phyloP scores from a whole-genome alignment of 1,284 basidiomycete genomes.

The Irpex sp. region DNA sequence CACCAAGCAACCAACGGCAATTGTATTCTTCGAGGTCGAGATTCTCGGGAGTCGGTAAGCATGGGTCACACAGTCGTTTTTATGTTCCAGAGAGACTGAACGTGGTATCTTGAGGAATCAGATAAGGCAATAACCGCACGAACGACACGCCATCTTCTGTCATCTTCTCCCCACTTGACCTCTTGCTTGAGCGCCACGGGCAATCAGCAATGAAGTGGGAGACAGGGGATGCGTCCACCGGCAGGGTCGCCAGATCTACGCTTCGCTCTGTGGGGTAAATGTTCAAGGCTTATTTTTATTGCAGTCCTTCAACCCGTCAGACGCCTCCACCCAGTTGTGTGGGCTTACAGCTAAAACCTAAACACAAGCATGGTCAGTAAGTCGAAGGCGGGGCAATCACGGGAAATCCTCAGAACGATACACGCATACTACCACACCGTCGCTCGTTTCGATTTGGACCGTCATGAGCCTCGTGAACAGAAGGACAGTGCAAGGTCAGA shows the following conservation, averaged over 20 bases:
- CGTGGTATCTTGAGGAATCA: background rate
- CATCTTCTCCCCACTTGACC: background rate
- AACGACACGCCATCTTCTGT: background rate
- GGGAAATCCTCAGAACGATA: background rate
- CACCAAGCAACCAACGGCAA: background rate
- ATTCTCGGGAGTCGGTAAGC: background rate
- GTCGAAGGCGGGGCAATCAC: background rate
- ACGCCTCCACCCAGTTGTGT: background rate
- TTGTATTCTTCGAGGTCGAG: background rate
- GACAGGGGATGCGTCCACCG: background rate
- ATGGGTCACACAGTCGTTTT: background rate
- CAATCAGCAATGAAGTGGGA: background rate
- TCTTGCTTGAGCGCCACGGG: background rate
- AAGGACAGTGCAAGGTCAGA: background rate
- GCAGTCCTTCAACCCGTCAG: background rate
- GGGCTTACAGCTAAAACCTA: constrained; percentile 1
- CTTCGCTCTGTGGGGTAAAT: background rate
- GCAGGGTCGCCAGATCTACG: background rate
- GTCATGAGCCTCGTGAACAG: background rate
- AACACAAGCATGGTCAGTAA: background rate
- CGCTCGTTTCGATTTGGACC: background rate
- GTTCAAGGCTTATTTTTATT: background rate
- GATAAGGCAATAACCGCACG: background rate
- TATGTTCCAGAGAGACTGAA: background rate
- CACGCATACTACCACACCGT: background rate